Base-by-base conservation (phyloP, 208 protist species). In the Naegleria fowleri region DNA sequence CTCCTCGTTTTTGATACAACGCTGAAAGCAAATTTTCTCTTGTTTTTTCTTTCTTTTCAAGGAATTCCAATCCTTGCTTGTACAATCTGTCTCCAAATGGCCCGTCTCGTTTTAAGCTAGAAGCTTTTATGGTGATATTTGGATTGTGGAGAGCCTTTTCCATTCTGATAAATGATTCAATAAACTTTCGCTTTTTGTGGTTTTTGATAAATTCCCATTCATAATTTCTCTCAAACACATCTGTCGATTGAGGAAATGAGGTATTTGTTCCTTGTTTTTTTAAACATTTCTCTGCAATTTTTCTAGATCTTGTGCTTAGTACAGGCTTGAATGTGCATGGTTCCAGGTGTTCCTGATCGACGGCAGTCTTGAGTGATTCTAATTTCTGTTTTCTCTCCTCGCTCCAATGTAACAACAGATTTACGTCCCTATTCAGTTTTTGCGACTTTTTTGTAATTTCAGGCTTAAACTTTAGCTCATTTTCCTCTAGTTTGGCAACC, bases 121-220 rank as follows among this genome's bases (percentile, higher is more conserved):
- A 41, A 9, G 76, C 76, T 33, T 84, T 84, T 9, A 19, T 40
- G 5, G 76, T 84, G 76, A 84, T 84, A 15, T 40, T 84, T 38
- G 76, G 76, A 29, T 33, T 84, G 38, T 33, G 29, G 16, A 16
- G 38, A 33, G 38, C 29, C 15, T 33, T 84, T 29, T 67, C 55
- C 22, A 29, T 15, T 29, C 19, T 67, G 55, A 67, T 67, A 29
- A 29, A 67, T 2, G 76, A 84, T 29, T 84, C 76, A 19, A 41
- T 40, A 84, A 38, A 84, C 33, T 84, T 40, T 33, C 76, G 76
- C 29, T 84, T 84, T 36, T 84, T 84, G 15, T 84, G 76, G 29
- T 41, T 84, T 84, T 84, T 84, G 33, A 84, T 84, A 29, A 41
- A 33, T 36, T 84, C 76, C 29, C 29, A 84, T 84, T 84, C 76